A percentile compares a stretch with the other conserved stretches of the same genome.
These are phyloP conservation scores for Coniophora puteana DNA, from an alignment of 1,284 basidiomycete species.

Conservation along the genomic window DNA sequence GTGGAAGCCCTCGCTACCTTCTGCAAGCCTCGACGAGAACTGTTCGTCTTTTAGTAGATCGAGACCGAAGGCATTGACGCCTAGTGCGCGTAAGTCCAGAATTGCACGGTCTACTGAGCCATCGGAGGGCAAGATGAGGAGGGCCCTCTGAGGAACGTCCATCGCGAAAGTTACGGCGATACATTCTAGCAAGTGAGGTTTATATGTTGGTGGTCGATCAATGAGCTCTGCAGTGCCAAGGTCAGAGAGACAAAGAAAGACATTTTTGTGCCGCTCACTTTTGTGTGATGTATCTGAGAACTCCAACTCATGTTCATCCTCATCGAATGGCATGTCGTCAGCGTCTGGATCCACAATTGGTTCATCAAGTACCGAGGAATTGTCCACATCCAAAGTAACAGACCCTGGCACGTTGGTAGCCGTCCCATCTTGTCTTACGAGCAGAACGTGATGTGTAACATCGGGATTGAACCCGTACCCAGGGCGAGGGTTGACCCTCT, in stretches of 20 bases:
- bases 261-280: no score
- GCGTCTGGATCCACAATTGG: slow-evolving; percentile 1
- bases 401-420: slow-evolving; percentile 47
- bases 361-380: neutral
- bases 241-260: no score
- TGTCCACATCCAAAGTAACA: neutral
- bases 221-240: no score
- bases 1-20: slow-evolving; percentile 26
- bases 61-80: slow-evolving; percentile 62
- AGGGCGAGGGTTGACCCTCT: slow-evolving; percentile 19
- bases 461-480: slow-evolving; percentile 21
- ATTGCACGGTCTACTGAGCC: slow-evolving; percentile 58
- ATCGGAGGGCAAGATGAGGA: slow-evolving; percentile 62
- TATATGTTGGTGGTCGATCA: slow-evolving; percentile 46
- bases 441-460: slow-evolving; percentile 57
- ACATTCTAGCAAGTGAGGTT: slow-evolving; percentile 56
- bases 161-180: slow-evolving; percentile 67
- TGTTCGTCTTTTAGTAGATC: slow-evolving; percentile 44
- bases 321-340: slow-evolving; percentile 1
- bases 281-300: slow-evolving; percentile 17
- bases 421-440: slow-evolving; percentile 48
- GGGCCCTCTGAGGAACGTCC: slow-evolving; percentile 62
- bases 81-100: slow-evolving; percentile 58
- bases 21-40: slow-evolving; percentile 39
- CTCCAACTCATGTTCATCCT: slow-evolving; percentile 12